phyloP scores from a whole-genome alignment of 1,284 basidiomycete genomes.

The Grifola frondosa region DNA sequence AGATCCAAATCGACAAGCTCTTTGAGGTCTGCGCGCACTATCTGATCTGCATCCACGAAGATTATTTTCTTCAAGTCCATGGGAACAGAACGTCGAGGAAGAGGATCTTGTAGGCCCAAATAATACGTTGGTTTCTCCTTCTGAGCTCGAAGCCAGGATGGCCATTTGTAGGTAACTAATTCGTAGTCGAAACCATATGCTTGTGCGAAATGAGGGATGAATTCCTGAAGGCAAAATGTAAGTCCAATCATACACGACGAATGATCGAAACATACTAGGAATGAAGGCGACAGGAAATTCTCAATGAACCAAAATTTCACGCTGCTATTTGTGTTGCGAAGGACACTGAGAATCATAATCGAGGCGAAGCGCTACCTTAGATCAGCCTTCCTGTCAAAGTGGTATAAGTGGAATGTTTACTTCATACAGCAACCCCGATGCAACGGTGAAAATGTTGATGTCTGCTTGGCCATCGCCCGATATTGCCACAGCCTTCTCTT shows the following conservation, averaged over 20 bases:
- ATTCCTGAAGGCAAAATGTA: constrained; percentile 57
- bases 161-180: constrained; percentile 98
- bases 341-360: constrained; percentile 96
- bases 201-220: constrained; percentile 88
- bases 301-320: constrained; percentile 99
- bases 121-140: constrained; percentile 97
- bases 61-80: constrained; percentile 98
- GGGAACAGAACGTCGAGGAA: constrained; percentile 98
- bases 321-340: constrained; percentile 87
- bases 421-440: constrained; percentile 95
- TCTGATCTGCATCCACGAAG: constrained; percentile 97
- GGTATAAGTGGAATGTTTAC: constrained; percentile 37
- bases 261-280: constrained; percentile 61
- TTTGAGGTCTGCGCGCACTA: constrained; percentile 93
- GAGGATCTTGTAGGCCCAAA: constrained; percentile 99
- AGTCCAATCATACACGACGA: not conserved
- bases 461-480: constrained; percentile 63
- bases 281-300: constrained; percentile 97
- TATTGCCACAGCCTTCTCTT: constrained; percentile 19
- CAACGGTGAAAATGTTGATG: constrained; percentile 99
- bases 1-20: constrained; percentile 91
- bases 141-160: constrained; percentile 93
- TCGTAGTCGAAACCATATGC: constrained; percentile 96
- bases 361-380: constrained; percentile 83
- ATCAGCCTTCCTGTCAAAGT: too few relatives aligned